phyloP scores from a whole-genome alignment of 129 eudicot genomes.

The Gnaphalium uliginosum region DNA sequence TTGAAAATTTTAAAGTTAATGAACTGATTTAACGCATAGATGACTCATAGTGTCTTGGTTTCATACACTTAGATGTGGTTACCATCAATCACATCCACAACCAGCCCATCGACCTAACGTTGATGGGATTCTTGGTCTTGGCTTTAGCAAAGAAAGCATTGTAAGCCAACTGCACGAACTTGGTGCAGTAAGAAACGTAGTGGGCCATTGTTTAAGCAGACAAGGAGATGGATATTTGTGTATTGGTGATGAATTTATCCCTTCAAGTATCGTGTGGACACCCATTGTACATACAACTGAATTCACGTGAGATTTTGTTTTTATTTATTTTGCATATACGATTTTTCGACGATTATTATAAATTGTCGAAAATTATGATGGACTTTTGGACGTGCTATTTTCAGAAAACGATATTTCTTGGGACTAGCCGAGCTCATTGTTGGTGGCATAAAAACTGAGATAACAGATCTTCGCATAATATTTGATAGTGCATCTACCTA shows the following conservation, averaged over 20 bases:
- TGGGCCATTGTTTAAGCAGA: slow-evolving; percentile 76
- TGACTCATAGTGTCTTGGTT: not conserved
- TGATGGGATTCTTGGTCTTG: slow-evolving; percentile 32
- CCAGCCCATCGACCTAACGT: slow-evolving; percentile 12
- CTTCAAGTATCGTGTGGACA: slow-evolving; percentile 61
- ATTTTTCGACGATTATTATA: not conserved
- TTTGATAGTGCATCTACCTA: slow-evolving; percentile 6
- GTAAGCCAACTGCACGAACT: slow-evolving; percentile 48
- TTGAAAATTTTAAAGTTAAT: not conserved
- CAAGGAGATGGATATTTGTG: slow-evolving; percentile 79
- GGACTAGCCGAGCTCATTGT: not conserved
- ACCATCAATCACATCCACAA: slow-evolving; percentile 14
- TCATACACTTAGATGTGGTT: slow-evolving; percentile 12
- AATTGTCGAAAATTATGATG: not conserved
- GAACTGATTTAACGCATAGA: too few species aligned
- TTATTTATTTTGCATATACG: not conserved
- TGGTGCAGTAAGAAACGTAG: slow-evolving; percentile 56
- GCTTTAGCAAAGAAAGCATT: slow-evolving; percentile 25
- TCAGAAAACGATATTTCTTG: not conserved
- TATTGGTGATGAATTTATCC: slow-evolving; percentile 61
- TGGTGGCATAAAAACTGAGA: not conserved
- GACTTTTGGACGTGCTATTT: not conserved
- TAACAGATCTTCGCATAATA: not conserved
- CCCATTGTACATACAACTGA: slow-evolving; percentile 31
- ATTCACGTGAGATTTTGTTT: not conserved